A percentile compares a stretch with the other conserved stretches of the same genome.
These are phyloP conservation scores for Gnomoniopsis sp. DNA, from an alignment of 2,329 filamentous ascomycete species.

Conservation along the genomic window DNA sequence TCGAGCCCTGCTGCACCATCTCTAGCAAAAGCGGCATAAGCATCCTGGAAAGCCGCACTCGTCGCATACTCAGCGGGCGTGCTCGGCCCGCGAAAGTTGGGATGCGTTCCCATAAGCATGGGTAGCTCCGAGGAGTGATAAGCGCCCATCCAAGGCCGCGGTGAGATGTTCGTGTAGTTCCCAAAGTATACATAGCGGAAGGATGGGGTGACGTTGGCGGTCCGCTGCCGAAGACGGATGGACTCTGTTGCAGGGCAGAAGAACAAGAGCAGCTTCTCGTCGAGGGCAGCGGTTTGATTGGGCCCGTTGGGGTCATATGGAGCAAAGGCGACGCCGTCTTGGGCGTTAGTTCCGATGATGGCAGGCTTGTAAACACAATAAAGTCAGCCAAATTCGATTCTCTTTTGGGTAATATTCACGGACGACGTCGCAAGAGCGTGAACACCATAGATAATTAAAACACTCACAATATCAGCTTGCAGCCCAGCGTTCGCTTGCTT, in stretches of 20 bases:
- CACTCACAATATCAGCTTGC: conserved; percentile 26
- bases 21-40: conserved; percentile 1
- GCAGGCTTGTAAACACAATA: too few relatives aligned
- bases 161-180: conserved; percentile 22
- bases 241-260: conserved; percentile 22
- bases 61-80: conserved; percentile 6
- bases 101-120: conserved; percentile 26
- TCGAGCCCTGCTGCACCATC: neutral
- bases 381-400: too few relatives aligned
- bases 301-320: conserved; percentile 15
- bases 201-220: conserved; percentile 9
- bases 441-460: too few relatives aligned
- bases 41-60: conserved; percentile 10
- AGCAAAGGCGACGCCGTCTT: conserved; percentile 24
- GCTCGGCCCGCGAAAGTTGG: conserved; percentile 12
- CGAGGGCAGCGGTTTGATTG: conserved; percentile 16
- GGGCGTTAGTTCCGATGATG: conserved; percentile 23
- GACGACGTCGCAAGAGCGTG: too few relatives aligned
- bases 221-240: conserved; percentile 1
- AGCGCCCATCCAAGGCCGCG: conserved; percentile 21
- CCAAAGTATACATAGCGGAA: conserved; percentile 22
- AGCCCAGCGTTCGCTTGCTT: conserved; percentile 24
- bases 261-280: conserved; percentile 19
- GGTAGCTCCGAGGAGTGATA: conserved; percentile 25
- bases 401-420: too few relatives aligned